phyloP scores from a whole-genome alignment of 2,329 filamentous ascomycete species.

The Diplocarpon rosae region DNA sequence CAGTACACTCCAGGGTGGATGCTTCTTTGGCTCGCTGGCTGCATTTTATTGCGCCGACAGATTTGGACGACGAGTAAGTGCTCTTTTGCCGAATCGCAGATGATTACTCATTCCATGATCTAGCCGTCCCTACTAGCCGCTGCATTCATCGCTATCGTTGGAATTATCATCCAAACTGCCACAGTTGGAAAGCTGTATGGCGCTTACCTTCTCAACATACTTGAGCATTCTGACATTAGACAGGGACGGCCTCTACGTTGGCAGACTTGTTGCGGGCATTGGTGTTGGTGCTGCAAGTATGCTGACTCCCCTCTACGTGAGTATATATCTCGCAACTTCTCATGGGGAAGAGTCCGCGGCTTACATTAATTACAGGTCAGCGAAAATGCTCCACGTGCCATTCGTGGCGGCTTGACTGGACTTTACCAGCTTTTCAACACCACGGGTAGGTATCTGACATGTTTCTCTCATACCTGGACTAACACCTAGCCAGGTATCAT shows the following conservation, averaged over 20 bases:
- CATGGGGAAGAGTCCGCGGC: slow-evolving; percentile 19
- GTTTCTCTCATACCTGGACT: not conserved
- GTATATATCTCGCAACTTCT: not conserved
- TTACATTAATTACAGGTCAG: slow-evolving; percentile 35
- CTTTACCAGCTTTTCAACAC: slow-evolving; percentile 40
- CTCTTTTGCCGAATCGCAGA: not conserved
- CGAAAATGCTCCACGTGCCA: slow-evolving; percentile 39
- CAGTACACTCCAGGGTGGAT: slow-evolving; percentile 59
- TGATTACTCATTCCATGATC: no score
- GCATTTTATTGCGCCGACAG: slow-evolving; percentile 31
- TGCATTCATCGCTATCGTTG: slow-evolving; percentile 46
- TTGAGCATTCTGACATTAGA: not conserved
- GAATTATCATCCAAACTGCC: slow-evolving; percentile 52
- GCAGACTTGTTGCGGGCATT: slow-evolving; percentile 42
- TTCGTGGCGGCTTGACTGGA: slow-evolving; percentile 38
- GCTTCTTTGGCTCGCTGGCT: slow-evolving; percentile 51
- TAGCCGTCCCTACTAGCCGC: slow-evolving; percentile 38
- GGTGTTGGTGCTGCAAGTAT: slow-evolving; percentile 39
- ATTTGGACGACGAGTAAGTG: slow-evolving; percentile 20
- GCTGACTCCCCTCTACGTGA: slow-evolving; percentile 26
- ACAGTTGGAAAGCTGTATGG: slow-evolving; percentile 43
- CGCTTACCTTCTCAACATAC: not conserved
- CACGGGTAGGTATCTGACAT: not conserved
- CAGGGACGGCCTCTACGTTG: slow-evolving; percentile 50
- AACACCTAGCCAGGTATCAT: slow-evolving; percentile 26